Percentiles rank a stretch among this genome's conserved stretches.
Conservation (phyloP, 129 eudicot genomes). For the Erigeron canadensis region DNA sequence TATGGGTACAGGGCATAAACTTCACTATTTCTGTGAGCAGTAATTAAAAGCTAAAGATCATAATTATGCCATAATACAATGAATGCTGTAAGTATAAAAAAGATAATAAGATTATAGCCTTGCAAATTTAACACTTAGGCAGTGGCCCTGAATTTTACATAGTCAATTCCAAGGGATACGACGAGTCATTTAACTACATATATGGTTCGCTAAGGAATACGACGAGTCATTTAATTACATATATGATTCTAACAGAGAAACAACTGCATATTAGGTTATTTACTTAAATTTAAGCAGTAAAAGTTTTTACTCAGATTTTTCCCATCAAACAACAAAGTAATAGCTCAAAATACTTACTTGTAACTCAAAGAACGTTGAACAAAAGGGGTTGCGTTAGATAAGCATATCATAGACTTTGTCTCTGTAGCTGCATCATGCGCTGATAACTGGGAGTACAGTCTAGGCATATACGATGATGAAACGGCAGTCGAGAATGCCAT, state of each 20-base stretch:
- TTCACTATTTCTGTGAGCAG: neutral
- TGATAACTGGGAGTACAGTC: slow-evolving; percentile 22
- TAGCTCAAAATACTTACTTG: slow-evolving; percentile 30
- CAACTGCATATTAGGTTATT: neutral
- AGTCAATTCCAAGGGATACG: neutral
- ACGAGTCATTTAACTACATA: neutral
- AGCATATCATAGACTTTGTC: slow-evolving; percentile 23
- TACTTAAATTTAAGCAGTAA: neutral
- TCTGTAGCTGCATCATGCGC: slow-evolving; percentile 20
- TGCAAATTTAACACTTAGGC: neutral
- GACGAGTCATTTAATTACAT: neutral
- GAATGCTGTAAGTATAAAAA: neutral
- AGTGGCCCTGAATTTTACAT: neutral
- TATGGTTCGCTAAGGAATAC: neutral
- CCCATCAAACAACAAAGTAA: neutral
- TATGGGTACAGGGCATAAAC: neutral
- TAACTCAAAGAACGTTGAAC: slow-evolving; percentile 28
- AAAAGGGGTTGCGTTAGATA: slow-evolving; percentile 30
- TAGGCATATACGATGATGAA: slow-evolving; percentile 34
- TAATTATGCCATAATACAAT: neutral
- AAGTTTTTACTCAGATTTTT: neutral
- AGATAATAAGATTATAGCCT: neutral
- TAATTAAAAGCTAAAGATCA: neutral
- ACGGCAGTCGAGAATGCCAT: slow-evolving; percentile 44
- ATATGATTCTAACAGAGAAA: neutral